These are phyloP conservation scores for Picea engelmannii DNA, from an alignment of 83 land plant species.

Conservation along the genomic window DNA sequence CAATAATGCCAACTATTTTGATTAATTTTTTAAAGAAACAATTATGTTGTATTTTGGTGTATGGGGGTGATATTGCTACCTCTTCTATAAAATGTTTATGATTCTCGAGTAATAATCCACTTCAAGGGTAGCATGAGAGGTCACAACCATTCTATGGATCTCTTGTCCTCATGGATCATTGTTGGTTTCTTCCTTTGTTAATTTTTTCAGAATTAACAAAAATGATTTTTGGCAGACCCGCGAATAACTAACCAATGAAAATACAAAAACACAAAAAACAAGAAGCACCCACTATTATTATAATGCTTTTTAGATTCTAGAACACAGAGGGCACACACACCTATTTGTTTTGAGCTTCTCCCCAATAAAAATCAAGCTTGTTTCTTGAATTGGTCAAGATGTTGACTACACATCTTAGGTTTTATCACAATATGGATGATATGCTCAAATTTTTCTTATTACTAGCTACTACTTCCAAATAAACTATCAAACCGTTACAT, in stretches of 20 bases:
- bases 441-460: too few species aligned
- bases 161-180: constrained; percentile 43
- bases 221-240: neutral
- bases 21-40: neutral
- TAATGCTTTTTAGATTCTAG: neutral
- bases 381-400: constrained; percentile 2
- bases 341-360: constrained; percentile 75
- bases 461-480: too few species aligned
- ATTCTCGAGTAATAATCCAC: constrained; percentile 53
- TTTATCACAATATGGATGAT: too few species aligned
- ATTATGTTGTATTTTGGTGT: neutral
- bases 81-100: constrained; percentile 66
- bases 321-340: constrained; percentile 17
- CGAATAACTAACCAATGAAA: neutral
- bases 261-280: too few species aligned
- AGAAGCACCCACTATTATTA: neutral
- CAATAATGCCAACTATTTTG: neutral
- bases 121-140: constrained; percentile 29
- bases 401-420: neutral
- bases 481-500: too few species aligned
- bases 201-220: neutral
- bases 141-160: constrained; percentile 34
- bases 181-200: neutral
- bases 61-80: constrained; percentile 21
- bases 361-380: constrained; percentile 51